These are phyloP conservation scores for Helminthosporium solani DNA, from an alignment of 2,329 filamentous ascomycete genomes.

Conservation along the genomic window DNA sequence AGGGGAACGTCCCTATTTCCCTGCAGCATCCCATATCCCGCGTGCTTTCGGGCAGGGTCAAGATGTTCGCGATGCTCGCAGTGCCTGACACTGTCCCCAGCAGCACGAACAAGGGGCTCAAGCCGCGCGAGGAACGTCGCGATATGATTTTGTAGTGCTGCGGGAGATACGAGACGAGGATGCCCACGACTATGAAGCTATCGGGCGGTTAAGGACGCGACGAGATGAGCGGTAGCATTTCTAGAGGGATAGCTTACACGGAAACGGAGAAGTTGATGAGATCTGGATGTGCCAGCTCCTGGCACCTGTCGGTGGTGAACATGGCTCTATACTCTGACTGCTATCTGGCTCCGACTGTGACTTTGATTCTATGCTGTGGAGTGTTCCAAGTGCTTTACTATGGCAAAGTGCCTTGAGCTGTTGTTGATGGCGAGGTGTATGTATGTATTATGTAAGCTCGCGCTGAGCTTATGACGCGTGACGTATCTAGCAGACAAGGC, in stretches of 20 bases:
- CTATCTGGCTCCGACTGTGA: too few species aligned
- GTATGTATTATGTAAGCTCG: too few species aligned
- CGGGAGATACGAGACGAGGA: conserved; percentile 89
- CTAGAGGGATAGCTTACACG: conserved; percentile 44
- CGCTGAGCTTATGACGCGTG: not conserved
- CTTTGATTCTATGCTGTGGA: too few species aligned
- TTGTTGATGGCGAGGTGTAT: too few species aligned
- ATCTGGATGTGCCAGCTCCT: conserved; percentile 53
- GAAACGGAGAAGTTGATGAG: conserved; percentile 56
- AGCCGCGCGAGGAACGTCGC: conserved; percentile 83
- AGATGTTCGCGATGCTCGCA: conserved; percentile 86
- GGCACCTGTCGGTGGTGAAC: conserved; percentile 41
- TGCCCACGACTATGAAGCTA: conserved; percentile 77
- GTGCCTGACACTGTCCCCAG: conserved; percentile 90
- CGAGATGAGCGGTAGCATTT: conserved; percentile 1
- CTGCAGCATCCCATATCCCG: conserved; percentile 84
- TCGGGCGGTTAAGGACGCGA: conserved; percentile 15
- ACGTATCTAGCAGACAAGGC: conserved; percentile 8
- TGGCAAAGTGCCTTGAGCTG: too few species aligned
- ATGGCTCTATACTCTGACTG: conserved; percentile 11
- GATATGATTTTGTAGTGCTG: conserved; percentile 91
- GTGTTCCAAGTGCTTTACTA: too few species aligned
- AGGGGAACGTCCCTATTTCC: conserved; percentile 77
- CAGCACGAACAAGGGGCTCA: conserved; percentile 92
- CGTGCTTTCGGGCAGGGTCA: conserved; percentile 80